A percentile compares a stretch with the other conserved stretches of the same genome.
Evolutionary conservation across 495 filamentous ascomycete genomes (phyloP).

Genomic region (Glutinoglossum americanum): DNA sequence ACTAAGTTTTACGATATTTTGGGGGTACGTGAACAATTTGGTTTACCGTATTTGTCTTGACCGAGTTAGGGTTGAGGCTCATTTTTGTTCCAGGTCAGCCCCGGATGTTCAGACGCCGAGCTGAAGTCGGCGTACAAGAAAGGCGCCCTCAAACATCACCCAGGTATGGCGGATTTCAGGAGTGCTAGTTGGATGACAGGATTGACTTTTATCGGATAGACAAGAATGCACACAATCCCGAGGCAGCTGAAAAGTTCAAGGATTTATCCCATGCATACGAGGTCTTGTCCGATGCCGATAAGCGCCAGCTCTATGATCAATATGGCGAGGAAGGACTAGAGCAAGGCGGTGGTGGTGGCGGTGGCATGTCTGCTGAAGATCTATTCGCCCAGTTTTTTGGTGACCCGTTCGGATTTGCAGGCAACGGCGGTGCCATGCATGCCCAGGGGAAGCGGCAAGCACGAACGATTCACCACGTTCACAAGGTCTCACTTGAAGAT

Average conservation of each 20-base stretch:
- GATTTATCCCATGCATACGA: constrained; percentile 92
- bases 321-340: constrained; percentile 94
- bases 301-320: constrained; percentile 81
- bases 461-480: constrained; percentile 86
- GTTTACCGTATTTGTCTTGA: no score
- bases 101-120: constrained; percentile 51
- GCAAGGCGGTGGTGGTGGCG: constrained; percentile 52
- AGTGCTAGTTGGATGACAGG: neutral
- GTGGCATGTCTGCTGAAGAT: constrained; percentile 90
- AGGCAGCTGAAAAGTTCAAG: constrained; percentile 93
- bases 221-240: constrained; percentile 88
- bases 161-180: constrained; percentile 33
- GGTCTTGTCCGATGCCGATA: constrained; percentile 74
- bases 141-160: constrained; percentile 74
- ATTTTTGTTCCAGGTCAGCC: constrained; percentile 36
- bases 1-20: constrained; percentile 71
- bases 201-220: constrained; percentile 28
- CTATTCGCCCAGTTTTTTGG: constrained; percentile 97
- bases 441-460: constrained; percentile 80
- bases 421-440: constrained; percentile 61
- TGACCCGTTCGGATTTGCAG: constrained; percentile 58
- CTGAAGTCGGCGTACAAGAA: constrained; percentile 83
- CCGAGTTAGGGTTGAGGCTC: constrained; percentile 5
- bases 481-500: constrained; percentile 94
- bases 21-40: constrained; percentile 37